Base-by-base conservation (phyloP, 148 eudicot species). In the Fagopyrum homotropicum region DNA sequence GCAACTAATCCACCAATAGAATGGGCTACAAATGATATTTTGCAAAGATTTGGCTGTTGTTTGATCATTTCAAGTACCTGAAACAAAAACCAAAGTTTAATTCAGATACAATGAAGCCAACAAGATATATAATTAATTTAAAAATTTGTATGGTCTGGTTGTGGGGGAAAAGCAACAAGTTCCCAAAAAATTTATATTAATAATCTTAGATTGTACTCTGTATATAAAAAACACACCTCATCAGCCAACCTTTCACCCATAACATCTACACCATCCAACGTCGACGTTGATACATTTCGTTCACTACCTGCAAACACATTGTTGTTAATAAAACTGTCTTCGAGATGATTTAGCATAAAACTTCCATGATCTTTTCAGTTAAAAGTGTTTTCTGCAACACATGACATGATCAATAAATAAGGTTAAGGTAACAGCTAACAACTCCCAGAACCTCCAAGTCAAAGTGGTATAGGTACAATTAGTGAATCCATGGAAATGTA, bases 1-100 rank as follows among this genome's bases (percentile, higher is more conserved):
- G 99, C 89, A 73, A 90, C 99, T 40, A 95, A 77, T 73, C 99
- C 99, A 78, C 99, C 99, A 57, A 96, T 86, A 71, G 99, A 96
- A 87, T 96, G 99, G 54, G 98, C 89, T 72, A 96, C 88, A 83
- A 96, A 88, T 30, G 99, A 96, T 72, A 96, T 92, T 83, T 89
- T 92, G 59, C 85, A 76, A 52, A 96, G 80, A 71, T 75, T 56
- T 59, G 92, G 97, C 73, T 84, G 88, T 72, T 76, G 75, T 79
- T 82, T 85, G 48, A 90, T 90, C 79, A 89, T 83, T 72, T 92
- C 89, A 76, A 87, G 88, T 60, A 96, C 90, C 99, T 95, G 88
- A 78, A 85, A 80, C 75, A 72, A 17, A 79, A 61, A 60, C 5
- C 7, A 46, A 63, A 35, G 0, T 10, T 4, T 12, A 14, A 14